Percentiles rank a stretch among this genome's conserved stretches.
Evolutionary conservation across 2,329 filamentous ascomycete species (phyloP).

Genomic region (Neospermospora avenae): DNA sequence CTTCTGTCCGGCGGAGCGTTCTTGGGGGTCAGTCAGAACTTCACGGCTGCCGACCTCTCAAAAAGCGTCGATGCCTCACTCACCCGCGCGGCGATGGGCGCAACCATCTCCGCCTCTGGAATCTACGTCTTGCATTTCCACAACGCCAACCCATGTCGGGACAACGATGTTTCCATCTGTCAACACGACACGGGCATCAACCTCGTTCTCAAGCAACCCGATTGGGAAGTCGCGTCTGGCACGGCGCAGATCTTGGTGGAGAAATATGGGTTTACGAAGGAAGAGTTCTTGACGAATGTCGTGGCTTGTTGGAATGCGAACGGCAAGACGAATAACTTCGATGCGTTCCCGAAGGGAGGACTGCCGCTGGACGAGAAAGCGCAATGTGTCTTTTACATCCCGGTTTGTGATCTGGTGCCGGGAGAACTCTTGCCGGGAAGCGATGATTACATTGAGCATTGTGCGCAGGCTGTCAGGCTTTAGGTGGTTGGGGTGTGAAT

Average conservation of each 20-base stretch:
- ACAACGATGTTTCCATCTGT: background rate
- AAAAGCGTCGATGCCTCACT: background rate
- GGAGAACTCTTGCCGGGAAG: background rate
- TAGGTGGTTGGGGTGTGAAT: background rate
- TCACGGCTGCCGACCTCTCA: slow-evolving; percentile 13
- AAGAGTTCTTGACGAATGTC: background rate
- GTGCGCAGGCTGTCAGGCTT: background rate
- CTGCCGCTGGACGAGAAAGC: background rate
- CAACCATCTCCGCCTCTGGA: slow-evolving; percentile 7
- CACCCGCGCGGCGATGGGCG: slow-evolving; percentile 4
- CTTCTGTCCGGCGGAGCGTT: slow-evolving; percentile 11
- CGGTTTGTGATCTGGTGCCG: background rate
- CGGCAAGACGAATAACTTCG: background rate
- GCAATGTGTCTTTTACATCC: background rate
- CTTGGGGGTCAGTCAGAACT: slow-evolving; percentile 15
- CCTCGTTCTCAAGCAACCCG: background rate
- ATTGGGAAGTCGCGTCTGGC: background rate
- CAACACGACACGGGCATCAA: background rate
- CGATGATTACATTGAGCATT: background rate
- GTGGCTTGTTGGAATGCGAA: background rate
- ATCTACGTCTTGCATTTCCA: slow-evolving; percentile 1
- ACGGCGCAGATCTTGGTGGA: background rate
- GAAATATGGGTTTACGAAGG: background rate
- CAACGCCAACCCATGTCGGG: background rate
- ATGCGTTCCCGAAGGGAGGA: background rate